Conservation (phyloP, 2,329 filamentous ascomycete genomes). For the Epichloe sibirici region DNA sequence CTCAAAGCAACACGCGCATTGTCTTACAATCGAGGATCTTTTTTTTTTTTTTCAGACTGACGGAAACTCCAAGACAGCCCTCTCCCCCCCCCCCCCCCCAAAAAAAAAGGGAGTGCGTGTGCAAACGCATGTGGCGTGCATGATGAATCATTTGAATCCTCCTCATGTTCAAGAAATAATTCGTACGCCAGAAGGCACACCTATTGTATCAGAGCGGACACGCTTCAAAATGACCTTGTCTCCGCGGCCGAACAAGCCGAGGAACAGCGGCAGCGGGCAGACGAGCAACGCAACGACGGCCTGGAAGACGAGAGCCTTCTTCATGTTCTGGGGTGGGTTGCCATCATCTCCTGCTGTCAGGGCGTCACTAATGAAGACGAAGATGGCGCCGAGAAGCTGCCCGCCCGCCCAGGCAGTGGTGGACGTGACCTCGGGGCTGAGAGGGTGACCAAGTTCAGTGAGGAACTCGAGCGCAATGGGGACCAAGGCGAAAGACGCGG, state of each 20-base stretch:
- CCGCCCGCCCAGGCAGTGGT: slow-evolving; percentile 79
- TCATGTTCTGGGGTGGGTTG: slow-evolving; percentile 59
- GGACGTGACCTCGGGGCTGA: slow-evolving; percentile 73
- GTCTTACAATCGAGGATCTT: too few relatives aligned
- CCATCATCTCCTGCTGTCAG: slow-evolving; percentile 44
- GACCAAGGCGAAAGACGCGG: slow-evolving; percentile 65
- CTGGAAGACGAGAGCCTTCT: slow-evolving; percentile 62
- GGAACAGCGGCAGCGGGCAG: slow-evolving; percentile 52
- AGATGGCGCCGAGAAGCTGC: slow-evolving; percentile 72
- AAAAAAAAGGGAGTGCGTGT: not conserved
- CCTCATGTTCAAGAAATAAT: not conserved
- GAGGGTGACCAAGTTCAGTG: slow-evolving; percentile 76
- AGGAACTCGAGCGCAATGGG: slow-evolving; percentile 80
- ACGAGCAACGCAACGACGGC: slow-evolving; percentile 55
- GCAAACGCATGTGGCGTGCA: too few relatives aligned
- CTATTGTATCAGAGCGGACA: slow-evolving; percentile 30
- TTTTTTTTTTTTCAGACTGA: too few relatives aligned
- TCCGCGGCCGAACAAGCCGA: slow-evolving; percentile 57
- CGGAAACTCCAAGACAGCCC: too few relatives aligned
- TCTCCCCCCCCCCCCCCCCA: too few relatives aligned
- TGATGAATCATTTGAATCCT: too few relatives aligned
- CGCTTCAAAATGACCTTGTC: slow-evolving; percentile 39
- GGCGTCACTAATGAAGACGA: slow-evolving; percentile 72
- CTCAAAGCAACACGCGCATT: too few relatives aligned
- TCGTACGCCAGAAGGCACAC: not conserved